Evolutionary conservation across 176 grass and related monocot species (phyloP), one percentile per base, ranked within the genome.

Genomic region (Paspalum notatum): DNA sequence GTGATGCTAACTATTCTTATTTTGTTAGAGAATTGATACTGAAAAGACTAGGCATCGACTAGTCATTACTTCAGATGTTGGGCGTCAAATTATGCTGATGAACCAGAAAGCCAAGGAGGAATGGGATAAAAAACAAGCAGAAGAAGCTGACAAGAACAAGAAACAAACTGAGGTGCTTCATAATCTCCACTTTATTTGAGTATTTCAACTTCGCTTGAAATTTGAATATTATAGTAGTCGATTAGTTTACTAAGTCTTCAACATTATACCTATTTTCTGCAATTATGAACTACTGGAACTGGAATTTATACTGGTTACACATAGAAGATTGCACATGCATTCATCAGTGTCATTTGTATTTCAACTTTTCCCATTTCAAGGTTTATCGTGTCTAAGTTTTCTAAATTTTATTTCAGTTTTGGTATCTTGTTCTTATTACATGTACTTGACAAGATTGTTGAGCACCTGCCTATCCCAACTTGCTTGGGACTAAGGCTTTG

Each of bases 61-160:
- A 78, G 90, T 92, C 74, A 84, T 99, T 81, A 95, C 92, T 63
- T 95, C 96, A 73, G 96, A 99, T 86, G 90, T 99, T 47, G 88
- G 89, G 12, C 75, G 85, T 59, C 96, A 99, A 46, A 95, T 99
- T 88, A 76, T 91, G 40, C 82, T 72, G 68, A 92, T 93, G 86
- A 99, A 99, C 66, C 84, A 90, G 68, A 95, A 95, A 87, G 92
- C 90, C 56, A 99, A 99, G 86, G 96, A 99, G 82, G 92, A 93
- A 56, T 95, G 92, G 88, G 92, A 99, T 71, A 90, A 93, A 83
- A 99, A 99, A 53, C 96, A 99, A 78, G 82, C 93, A 54, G 92
- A 93, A 77, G 81, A 91, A 87, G 80, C 88, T 40, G 96, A 93
- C 70, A 99, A 95, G 82, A 84, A 82, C 59, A 88, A 84, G 83